Conservation (phyloP, 768 basidiomycete genomes). For the Macrocybe gigantea region DNA sequence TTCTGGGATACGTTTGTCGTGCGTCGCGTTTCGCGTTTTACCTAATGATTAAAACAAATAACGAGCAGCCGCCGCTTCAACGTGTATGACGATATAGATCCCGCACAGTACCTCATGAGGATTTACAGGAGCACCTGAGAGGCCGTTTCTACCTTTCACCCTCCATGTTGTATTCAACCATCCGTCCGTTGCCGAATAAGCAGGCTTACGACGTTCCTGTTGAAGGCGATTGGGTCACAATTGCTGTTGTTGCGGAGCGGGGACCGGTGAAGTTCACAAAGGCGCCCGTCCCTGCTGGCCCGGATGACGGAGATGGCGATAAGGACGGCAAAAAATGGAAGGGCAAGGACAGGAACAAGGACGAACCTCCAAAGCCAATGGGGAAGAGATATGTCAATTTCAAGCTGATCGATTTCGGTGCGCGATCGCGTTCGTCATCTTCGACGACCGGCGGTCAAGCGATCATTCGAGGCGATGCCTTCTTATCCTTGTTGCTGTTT, state of each 20-base stretch:
- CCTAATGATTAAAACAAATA: not conserved
- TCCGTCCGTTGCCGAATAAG: constrained; percentile 71
- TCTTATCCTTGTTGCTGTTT: constrained; percentile 79
- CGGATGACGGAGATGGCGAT: constrained; percentile 33
- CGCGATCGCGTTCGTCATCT: constrained; percentile 44
- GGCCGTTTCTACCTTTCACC: constrained; percentile 88
- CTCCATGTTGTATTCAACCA: constrained; percentile 81
- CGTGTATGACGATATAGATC: constrained; percentile 39
- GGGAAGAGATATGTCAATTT: constrained; percentile 85
- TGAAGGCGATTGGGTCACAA: constrained; percentile 90
- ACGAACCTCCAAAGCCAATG: constrained; percentile 29
- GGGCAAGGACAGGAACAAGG: constrained; percentile 27
- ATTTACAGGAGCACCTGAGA: constrained; percentile 72
- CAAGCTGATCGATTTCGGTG: constrained; percentile 79
- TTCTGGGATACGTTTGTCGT: constrained; percentile 83
- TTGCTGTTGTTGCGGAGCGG: constrained; percentile 92
- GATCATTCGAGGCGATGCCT: constrained; percentile 74
- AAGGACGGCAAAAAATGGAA: constrained; percentile 26
- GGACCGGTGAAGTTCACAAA: constrained; percentile 70
- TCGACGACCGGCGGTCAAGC: constrained; percentile 52
- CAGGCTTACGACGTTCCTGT: constrained; percentile 90
- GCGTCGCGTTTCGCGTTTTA: constrained; percentile 19
- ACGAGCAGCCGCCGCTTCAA: not conserved
- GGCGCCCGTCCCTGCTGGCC: constrained; percentile 53
- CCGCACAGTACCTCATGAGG: constrained; percentile 66